Conservation (phyloP, 2,329 filamentous ascomycete species). For the Sporothrix brasiliensis region DNA sequence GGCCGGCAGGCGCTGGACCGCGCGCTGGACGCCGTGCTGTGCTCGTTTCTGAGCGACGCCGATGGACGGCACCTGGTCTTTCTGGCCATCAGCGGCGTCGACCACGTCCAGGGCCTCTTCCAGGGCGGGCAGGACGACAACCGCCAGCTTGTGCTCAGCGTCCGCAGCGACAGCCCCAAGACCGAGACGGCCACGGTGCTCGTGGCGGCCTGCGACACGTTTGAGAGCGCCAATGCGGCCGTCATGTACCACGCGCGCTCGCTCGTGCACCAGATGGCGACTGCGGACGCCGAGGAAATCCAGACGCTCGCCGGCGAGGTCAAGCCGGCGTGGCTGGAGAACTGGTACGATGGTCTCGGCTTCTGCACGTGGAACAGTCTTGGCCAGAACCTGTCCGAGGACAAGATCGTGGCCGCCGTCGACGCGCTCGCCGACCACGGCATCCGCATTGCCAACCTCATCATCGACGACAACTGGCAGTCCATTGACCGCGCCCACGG, state of each 20-base stretch:
- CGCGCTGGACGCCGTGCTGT: slow-evolving; percentile 71
- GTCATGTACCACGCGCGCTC: slow-evolving; percentile 86
- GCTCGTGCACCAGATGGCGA: slow-evolving; percentile 54
- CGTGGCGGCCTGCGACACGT: slow-evolving; percentile 69
- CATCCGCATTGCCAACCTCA: slow-evolving; percentile 80
- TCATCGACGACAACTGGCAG: slow-evolving; percentile 98
- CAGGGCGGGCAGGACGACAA: slow-evolving; percentile 55
- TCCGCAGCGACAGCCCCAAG: slow-evolving; percentile 68
- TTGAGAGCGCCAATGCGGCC: slow-evolving; percentile 76
- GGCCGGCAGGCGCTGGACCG: slow-evolving; percentile 67
- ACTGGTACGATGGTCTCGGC: slow-evolving; percentile 90
- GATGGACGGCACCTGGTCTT: slow-evolving; percentile 76
- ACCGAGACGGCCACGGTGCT: slow-evolving; percentile 64
- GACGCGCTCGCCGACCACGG: slow-evolving; percentile 69
- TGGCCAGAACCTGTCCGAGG: slow-evolving; percentile 78
- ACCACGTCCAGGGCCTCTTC: slow-evolving; percentile 71
- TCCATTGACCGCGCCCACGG: slow-evolving; percentile 60
- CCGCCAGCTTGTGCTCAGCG: slow-evolving; percentile 67
- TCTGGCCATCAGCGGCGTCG: slow-evolving; percentile 74
- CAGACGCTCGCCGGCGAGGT: slow-evolving; percentile 53
- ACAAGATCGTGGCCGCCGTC: slow-evolving; percentile 76
- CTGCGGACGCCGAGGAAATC: slow-evolving; percentile 44
- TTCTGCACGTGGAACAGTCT: slow-evolving; percentile 98
- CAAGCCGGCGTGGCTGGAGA: slow-evolving; percentile 70
- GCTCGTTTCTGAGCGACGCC: slow-evolving; percentile 69